These are phyloP conservation scores for Ilyonectria destructans DNA, from an alignment of 2,329 filamentous ascomycete genomes.

Conservation along the genomic window DNA sequence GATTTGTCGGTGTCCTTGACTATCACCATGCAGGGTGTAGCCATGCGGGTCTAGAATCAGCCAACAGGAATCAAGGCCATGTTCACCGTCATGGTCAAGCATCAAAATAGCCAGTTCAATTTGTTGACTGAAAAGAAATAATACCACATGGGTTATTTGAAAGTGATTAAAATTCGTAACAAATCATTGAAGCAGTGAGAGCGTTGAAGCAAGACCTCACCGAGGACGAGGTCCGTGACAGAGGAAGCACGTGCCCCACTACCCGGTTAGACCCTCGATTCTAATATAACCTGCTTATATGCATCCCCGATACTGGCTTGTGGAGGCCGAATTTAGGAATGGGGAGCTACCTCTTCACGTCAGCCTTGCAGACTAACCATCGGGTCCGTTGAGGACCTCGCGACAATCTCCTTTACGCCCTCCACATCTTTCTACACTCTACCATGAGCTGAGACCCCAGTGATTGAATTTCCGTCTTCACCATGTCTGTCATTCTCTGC, in stretches of 20 bases:
- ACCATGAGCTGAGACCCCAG: constrained; percentile 46
- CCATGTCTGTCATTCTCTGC: constrained; percentile 76
- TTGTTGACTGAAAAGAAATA: background rate
- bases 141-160: background rate
- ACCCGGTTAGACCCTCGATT: background rate
- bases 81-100: background rate
- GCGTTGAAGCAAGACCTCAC: background rate
- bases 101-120: background rate
- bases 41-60: background rate
- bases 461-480: constrained; percentile 37
- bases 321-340: constrained; percentile 42
- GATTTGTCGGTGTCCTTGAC: background rate
- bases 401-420: constrained; percentile 12
- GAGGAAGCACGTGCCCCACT: background rate
- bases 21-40: background rate
- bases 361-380: constrained; percentile 31
- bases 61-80: background rate
- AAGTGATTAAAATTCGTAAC: background rate
- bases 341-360: constrained; percentile 25
- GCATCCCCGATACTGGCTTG: constrained; percentile 28
- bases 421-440: constrained; percentile 24
- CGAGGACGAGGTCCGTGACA: background rate
- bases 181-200: background rate
- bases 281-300: constrained; percentile 24
- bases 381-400: constrained; percentile 39